Evolutionary conservation across 495 filamentous ascomycete species (phyloP), one percentile per base, ranked within the genome.

Genomic region (Zalerion maritima): DNA sequence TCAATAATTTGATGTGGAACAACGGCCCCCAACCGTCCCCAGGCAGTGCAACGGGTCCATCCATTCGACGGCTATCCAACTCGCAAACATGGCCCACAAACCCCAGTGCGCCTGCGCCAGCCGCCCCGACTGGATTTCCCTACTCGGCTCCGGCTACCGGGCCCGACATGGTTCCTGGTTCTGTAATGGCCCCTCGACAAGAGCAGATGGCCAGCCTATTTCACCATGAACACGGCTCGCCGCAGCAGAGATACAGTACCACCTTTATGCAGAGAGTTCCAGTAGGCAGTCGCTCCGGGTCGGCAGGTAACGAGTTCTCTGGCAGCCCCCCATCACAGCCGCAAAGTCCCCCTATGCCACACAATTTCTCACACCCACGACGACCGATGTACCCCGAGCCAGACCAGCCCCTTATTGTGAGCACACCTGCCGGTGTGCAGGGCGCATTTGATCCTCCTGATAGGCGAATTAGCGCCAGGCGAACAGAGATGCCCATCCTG

Each of bases 391-490:
- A 26, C 6, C 41, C 33, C 2, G 32, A 31, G 11, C 42, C 52
- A 14, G 54, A 57, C 6, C 56, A 61, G 20, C 58, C 62, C 6
- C 54, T 64, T 5, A 62, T 65, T 32, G 60, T 62, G 31, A 60
- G 53, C 46, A 64, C 55, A 5, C 61, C 57, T 20, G 56, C 44
- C 17, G 61, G 52, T 34, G 60, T 63, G 15, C 41, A 45, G 7
- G 59, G 54, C 24, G 57, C 48, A 3, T 63, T 51, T 29, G 61
- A 65, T 27, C 34, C 45, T 6, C 45, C 55, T 10, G 38, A 42
- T 15, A 41, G 49, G n/a, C 36, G 35, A 24, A 27, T 41, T 17
- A 15, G 29, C 19, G 41, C 49, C 11, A 37, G 45, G 17, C 39
- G 46, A 5, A 34, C 37, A 5, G 54, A 55, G 18, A 43, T 49